These are phyloP conservation scores for Cyberlindnera nakhonratchasimensis DNA, from an alignment of 805 yeast genomes.

Conservation along the genomic window DNA sequence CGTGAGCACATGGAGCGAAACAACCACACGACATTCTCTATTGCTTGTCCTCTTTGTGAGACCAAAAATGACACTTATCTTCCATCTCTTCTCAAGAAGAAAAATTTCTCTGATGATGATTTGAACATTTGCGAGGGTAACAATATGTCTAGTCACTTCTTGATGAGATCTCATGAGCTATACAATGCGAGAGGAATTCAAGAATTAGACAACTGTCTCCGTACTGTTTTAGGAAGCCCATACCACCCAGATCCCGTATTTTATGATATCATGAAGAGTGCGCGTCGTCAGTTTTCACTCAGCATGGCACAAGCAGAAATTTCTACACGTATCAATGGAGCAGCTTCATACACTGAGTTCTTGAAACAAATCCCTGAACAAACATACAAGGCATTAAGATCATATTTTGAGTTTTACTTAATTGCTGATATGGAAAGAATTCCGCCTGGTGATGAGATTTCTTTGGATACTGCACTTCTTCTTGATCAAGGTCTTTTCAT, in stretches of 20 bases:
- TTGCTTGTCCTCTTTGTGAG: conserved; percentile 88
- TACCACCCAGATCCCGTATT: conserved; percentile 4
- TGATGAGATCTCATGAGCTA: conserved; percentile 3
- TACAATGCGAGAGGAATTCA: conserved; percentile 3
- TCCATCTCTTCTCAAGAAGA: conserved; percentile 44
- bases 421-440: conserved; percentile 6
- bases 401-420: conserved; percentile 24
- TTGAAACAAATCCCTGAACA: conserved; percentile 36
- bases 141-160: conserved; percentile 1
- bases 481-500: conserved; percentile 9
- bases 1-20: conserved; percentile 53
- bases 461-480: background rate
- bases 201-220: conserved; percentile 6
- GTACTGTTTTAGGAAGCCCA: conserved; percentile 1
- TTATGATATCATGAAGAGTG: background rate
- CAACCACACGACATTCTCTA: conserved; percentile 52
- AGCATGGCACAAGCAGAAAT: conserved; percentile 59
- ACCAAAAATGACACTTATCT: conserved; percentile 73
- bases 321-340: conserved; percentile 46
- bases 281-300: conserved; percentile 34
- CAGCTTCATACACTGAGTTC: conserved; percentile 31
- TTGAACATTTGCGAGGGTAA: conserved; percentile 1
- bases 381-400: conserved; percentile 35
- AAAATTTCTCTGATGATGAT: conserved; percentile 30
- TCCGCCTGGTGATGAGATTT: background rate